Base-by-base conservation (phyloP, 352 stramenopile genomes). In the Phytophthora quininea region DNA sequence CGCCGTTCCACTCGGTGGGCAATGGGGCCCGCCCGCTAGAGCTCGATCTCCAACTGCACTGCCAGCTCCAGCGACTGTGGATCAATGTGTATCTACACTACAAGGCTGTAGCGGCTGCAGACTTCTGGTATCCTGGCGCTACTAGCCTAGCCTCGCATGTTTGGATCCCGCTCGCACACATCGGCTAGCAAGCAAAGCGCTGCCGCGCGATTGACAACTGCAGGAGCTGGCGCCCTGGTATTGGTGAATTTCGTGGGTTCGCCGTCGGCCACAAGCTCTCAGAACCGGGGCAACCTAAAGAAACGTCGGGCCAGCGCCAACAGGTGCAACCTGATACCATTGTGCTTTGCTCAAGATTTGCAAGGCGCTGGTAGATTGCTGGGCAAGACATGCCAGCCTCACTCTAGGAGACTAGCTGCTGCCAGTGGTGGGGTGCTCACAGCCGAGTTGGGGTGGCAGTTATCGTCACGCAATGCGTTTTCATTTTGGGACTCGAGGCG, bases 241-340 rank as follows among this genome's bases (percentile, higher is more conserved):
- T 72, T 71, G 64, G 64, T 67, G 64, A 61, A 58, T 62, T 63
- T 47, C 29, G 56, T 49, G 29, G 49, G 37, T 47, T 46, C 27
- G 24, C 56, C 15, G 27, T 19, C 47, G 27, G 47, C 35, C 47
- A 38, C 47, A 53, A 24, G 19, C 51, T 60, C 38, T 57, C 65
- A 73, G 51, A 72, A 65, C 54, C 60, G 66, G 66, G 54, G 66
- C 42, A 45, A 54, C 49, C 47, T 55, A 73, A 62, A 73, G 60
- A 73, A 73, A 73, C 66, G 65, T 50, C 65, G 59, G 46, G 33
- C 40, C 15, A 46, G 49, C 57, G 37, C 24, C 24, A 10, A 10
- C 24, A 12, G 19, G 19, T 11, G 47, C 12, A 33, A 19, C 27
- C 47, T 61, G 57, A 66, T 62, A 67, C 8, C 12, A 67, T 57